A percentile compares a stretch with the other conserved stretches of the same genome.
These are phyloP conservation scores for Metschnikowia drakensbergensis DNA, from an alignment of 805 yeast species.

Conservation along the genomic window DNA sequence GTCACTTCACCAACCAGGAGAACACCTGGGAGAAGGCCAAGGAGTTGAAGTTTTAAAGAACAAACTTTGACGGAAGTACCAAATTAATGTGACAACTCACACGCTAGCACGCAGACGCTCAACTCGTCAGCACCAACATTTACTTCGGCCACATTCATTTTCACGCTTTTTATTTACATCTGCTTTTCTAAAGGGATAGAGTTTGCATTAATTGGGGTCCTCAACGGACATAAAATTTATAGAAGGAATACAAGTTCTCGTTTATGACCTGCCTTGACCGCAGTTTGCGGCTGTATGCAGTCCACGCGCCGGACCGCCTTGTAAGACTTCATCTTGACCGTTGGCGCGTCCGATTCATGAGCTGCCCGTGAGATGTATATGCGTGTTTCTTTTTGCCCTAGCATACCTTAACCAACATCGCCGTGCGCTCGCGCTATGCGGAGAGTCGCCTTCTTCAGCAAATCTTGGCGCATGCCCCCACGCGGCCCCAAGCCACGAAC, in stretches of 20 bases:
- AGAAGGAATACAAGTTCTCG: constrained; percentile 13
- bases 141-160: constrained; percentile 15
- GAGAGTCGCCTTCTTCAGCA: not conserved
- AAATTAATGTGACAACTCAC: constrained; percentile 43
- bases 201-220: constrained; percentile 40
- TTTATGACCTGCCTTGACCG: not conserved
- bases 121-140: constrained; percentile 39
- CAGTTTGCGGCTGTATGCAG: not conserved
- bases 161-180: constrained; percentile 21
- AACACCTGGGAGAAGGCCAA: constrained; percentile 99
- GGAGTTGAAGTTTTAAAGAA: constrained; percentile 54
- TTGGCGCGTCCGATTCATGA: not conserved
- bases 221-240: constrained; percentile 42
- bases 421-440: not conserved
- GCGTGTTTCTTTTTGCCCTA: not conserved
- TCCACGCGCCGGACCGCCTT: not conserved
- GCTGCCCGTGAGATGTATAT: not conserved
- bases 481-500: not conserved
- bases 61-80: constrained; percentile 1
- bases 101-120: constrained; percentile 36
- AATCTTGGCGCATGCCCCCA: not conserved
- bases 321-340: not conserved
- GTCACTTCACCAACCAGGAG: constrained; percentile 99
- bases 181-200: constrained; percentile 36
- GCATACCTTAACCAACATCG: not conserved